phyloP scores from a whole-genome alignment of 768 basidiomycete genomes.

The Podaxis sp. region DNA sequence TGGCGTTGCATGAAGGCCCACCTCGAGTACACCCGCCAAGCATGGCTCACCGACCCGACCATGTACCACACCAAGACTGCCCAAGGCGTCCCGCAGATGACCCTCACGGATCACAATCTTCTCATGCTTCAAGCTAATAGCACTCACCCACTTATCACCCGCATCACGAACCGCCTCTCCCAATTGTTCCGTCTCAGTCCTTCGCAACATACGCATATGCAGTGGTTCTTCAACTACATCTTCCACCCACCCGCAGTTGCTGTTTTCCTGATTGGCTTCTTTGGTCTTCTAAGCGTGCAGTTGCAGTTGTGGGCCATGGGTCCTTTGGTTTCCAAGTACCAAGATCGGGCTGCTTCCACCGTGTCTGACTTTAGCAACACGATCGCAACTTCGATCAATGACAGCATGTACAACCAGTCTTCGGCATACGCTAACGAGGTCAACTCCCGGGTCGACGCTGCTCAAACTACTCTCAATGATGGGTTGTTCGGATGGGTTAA shows the following conservation, averaged over 20 bases:
- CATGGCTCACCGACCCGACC: slow-evolving; percentile 75
- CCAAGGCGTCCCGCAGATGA: slow-evolving; percentile 47
- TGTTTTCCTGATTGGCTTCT: slow-evolving; percentile 89
- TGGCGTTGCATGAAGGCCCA: slow-evolving; percentile 73
- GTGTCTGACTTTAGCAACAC: slow-evolving; percentile 65
- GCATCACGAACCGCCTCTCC: slow-evolving; percentile 56
- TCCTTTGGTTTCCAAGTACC: slow-evolving; percentile 70
- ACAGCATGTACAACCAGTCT: slow-evolving; percentile 82
- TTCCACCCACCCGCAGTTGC: slow-evolving; percentile 90
- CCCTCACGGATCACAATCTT: slow-evolving; percentile 74
- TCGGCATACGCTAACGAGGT: slow-evolving; percentile 72
- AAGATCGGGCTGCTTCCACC: slow-evolving; percentile 58
- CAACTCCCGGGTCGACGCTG: slow-evolving; percentile 66
- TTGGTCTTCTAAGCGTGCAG: slow-evolving; percentile 85
- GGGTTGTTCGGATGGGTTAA: slow-evolving; percentile 97
- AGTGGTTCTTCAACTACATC: slow-evolving; percentile 91
- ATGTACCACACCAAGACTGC: slow-evolving; percentile 40
- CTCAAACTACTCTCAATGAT: slow-evolving; percentile 80
- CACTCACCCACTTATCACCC: slow-evolving; percentile 72
- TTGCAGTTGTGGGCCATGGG: slow-evolving; percentile 80
- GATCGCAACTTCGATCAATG: slow-evolving; percentile 77
- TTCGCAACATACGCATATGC: slow-evolving; percentile 63
- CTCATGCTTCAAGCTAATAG: slow-evolving; percentile 70
- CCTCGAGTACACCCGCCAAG: slow-evolving; percentile 69
- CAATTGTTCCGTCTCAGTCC: slow-evolving; percentile 53